Base-by-base conservation (phyloP, 2,329 filamentous ascomycete genomes). In the Fusarium decemcellulare region DNA sequence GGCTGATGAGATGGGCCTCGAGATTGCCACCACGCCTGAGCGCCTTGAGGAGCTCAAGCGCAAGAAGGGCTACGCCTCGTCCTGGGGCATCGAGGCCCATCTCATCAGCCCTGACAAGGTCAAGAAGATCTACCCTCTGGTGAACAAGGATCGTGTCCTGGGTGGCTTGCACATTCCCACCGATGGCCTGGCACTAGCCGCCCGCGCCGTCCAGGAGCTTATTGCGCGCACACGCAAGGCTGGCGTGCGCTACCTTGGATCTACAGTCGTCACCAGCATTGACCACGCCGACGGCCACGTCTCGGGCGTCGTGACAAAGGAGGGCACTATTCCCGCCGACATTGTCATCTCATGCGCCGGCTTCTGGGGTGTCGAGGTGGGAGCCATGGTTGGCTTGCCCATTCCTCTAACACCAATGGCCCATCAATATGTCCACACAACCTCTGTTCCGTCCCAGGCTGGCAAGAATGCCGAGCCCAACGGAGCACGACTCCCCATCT, bases 341-440 rank as follows among this genome's bases (percentile, higher is more conserved):
- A 86, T 90, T 27, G 81, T 91, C 53, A 77, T 91, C 39, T 90
- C 88, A 2, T 91, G 89, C 65, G 89, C 88, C 8, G 89, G 89
- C 0, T 89, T 91, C 76, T 91, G 89, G 89, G 89, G 89, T 11
- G 89, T 90, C 8, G 88, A 91, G 73, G 80, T 91, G 8, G 89
- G 89, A 23, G 86, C 84, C 7, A 89, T 91, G 88, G 83, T 87
- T 43, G 88, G 84, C 6, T 71, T 90, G 12, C 78, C 84, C 2
- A 83, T 91, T 23, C 89, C 89, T 8, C 77, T 91, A 6, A 81
- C 90, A 1, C 89, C 89, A 4, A 82, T 91, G 61, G 89, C 84
- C 0, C 89, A 91, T 57, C 89, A 91, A 67, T 91, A 91, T 67
- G 89, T 81, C 52, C 91, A 90, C 77, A 91, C 89, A 0, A 88